phyloP scores from a whole-genome alignment of 1,284 basidiomycete species.

The Rhodotorula mucilaginosa region DNA sequence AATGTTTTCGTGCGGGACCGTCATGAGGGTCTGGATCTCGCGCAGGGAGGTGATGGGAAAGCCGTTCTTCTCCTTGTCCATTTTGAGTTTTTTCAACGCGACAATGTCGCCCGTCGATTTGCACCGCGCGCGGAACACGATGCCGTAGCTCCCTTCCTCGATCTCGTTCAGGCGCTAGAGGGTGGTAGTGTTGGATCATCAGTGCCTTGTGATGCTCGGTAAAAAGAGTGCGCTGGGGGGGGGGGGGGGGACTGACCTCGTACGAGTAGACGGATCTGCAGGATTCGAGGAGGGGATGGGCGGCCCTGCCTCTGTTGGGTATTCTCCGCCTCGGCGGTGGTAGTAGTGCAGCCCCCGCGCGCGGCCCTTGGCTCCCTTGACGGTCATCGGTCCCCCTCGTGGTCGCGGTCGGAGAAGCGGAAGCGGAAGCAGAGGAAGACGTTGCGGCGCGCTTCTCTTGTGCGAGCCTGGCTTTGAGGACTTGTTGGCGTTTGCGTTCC shows the following conservation, averaged over 20 bases:
- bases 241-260: slow-evolving; percentile 26
- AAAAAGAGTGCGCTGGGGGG: no score
- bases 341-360: not conserved
- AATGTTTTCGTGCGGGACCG: slow-evolving; percentile 76
- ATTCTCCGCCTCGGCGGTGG: not conserved
- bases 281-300: slow-evolving; percentile 38
- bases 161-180: slow-evolving; percentile 85
- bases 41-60: slow-evolving; percentile 96
- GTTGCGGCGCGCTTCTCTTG: slow-evolving; percentile 12
- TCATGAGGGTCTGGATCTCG: slow-evolving; percentile 91
- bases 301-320: slow-evolving; percentile 24
- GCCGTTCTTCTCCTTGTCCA: slow-evolving; percentile 95
- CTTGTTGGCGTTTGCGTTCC: slow-evolving; percentile 33
- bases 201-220: not conserved
- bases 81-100: slow-evolving; percentile 95
- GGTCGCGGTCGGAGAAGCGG: not conserved
- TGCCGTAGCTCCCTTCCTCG: slow-evolving; percentile 91
- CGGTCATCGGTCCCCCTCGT: not conserved
- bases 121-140: slow-evolving; percentile 92
- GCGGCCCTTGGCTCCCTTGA: not conserved
- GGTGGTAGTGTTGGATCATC: not conserved
- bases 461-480: slow-evolving; percentile 15
- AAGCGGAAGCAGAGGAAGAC: not conserved
- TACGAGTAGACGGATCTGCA: slow-evolving; percentile 39
- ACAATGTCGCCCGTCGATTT: slow-evolving; percentile 85